Conservation (phyloP, 164 flowering plant genomes). For the Chimonanthus salicifolius region DNA sequence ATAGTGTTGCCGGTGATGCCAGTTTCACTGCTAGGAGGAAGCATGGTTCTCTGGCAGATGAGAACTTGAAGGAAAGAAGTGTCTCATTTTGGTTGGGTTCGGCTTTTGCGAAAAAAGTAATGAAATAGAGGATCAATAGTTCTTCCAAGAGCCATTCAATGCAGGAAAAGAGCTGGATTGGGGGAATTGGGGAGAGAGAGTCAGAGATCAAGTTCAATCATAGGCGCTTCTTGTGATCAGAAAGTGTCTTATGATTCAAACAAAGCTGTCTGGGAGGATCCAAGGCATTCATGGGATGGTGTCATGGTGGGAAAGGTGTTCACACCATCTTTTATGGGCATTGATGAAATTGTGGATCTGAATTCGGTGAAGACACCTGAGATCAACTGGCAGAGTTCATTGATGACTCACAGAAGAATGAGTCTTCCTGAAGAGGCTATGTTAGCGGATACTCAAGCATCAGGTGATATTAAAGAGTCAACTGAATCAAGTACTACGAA, state of each 20-base stretch:
- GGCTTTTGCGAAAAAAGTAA: slow-evolving; percentile 7
- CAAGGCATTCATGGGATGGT: slow-evolving; percentile 18
- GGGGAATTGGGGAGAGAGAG: neutral
- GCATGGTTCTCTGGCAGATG: neutral
- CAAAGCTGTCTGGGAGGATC: slow-evolving; percentile 16
- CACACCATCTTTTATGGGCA: slow-evolving; percentile 7
- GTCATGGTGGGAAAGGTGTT: slow-evolving; percentile 9
- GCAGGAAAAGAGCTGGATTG: neutral
- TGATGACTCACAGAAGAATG: slow-evolving; percentile 4
- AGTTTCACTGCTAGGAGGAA: neutral
- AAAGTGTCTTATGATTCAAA: slow-evolving; percentile 11
- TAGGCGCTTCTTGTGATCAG: slow-evolving; percentile 2
- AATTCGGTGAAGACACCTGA: neutral
- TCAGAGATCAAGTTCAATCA: slow-evolving; percentile 2
- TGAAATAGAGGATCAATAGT: slow-evolving; percentile 4
- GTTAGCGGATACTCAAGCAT: slow-evolving; percentile 5
- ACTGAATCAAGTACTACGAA: neutral
- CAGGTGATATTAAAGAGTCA: slow-evolving; percentile 8
- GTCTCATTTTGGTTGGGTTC: slow-evolving; percentile 7
- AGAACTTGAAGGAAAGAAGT: slow-evolving; percentile 7
- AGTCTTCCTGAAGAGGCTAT: slow-evolving; percentile 9
- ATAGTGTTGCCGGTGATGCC: neutral
- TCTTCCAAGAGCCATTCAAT: neutral
- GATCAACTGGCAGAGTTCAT: slow-evolving; percentile 1
- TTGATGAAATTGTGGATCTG: neutral